Evolutionary conservation across 768 basidiomycete genomes (phyloP), one percentile per base, ranked within the genome.

Genomic region (Kwoniella pini): DNA sequence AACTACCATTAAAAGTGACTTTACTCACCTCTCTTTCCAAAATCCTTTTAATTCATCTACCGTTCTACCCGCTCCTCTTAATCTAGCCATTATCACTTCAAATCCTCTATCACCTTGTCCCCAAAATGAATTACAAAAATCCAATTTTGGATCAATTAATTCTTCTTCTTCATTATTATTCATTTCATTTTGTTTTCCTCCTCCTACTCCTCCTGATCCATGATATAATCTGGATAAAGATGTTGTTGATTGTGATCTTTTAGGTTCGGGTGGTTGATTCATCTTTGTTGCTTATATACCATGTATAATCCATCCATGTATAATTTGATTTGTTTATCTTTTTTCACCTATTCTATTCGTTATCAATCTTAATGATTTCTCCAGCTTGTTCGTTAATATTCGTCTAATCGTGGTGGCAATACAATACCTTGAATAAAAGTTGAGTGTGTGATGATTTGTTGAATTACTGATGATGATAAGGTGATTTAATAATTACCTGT

Each of bases 51-150:
- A 75, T 64, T 98, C 96, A 48, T 98, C 95, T 81, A 89, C 85
- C 1, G 92, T 93, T 77, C 90, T 84, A 17, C 84, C 78, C 13
- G 89, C 90, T 19, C 90, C 91, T 9, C 91, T 83, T 86, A 95
- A 63, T 62, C 91, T 84, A 30, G 91, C 88, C 76, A 91, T 89
- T 30, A 97, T 82, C 44, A 94, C 91, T 70, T 95, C 91, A 63
- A 90, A 91, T 15, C 93, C 93, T 38, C 84, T 88, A 81, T 96
- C 92, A 27, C 83, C 85, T 19, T 83, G 68, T 45, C 91, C 91
- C 96, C 96, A 98, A 81, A 98, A 98, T 1, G 91, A 85, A 79
- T 98, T 99, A 79, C 94, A 98, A 80, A 93, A 97, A 80, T 96
- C 91, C 70, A 86, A 79, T 40, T 68, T 67, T 13, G 68, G 68